phyloP scores from a whole-genome alignment of 306 rosid species.

The Calophaca sinica region DNA sequence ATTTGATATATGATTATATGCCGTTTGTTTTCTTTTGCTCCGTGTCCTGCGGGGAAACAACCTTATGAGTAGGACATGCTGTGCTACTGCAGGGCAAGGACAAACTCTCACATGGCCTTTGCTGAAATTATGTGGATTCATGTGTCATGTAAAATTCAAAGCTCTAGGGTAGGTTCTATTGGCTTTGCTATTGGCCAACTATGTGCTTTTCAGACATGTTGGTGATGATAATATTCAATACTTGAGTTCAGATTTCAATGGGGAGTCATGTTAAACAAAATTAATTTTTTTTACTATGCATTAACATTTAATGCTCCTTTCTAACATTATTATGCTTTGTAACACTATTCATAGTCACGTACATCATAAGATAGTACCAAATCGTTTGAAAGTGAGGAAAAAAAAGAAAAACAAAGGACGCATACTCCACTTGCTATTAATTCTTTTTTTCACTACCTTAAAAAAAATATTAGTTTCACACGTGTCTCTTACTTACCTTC shows the following conservation, averaged over 20 bases:
- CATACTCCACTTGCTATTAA: not conserved
- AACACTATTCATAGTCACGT: not conserved
- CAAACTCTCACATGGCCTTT: constrained; percentile 46
- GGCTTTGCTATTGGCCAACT: constrained; percentile 24
- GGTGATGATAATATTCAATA: constrained; percentile 13
- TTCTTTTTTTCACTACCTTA: no score
- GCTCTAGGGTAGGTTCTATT: not conserved
- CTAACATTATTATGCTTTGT: not conserved
- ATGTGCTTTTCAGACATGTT: constrained; percentile 33
- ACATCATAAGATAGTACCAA: not conserved
- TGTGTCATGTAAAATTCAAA: constrained; percentile 6
- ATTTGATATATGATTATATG: constrained; percentile 21
- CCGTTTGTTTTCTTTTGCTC: constrained; percentile 40
- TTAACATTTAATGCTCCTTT: not conserved
- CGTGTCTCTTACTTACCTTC: no score
- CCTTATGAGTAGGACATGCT: constrained; percentile 32
- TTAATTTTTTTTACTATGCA: not conserved
- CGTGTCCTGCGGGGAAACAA: constrained; percentile 31
- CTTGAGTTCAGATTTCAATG: not conserved
- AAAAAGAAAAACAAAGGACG: not conserved
- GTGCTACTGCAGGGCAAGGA: constrained; percentile 10
- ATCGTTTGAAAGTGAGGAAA: not conserved
- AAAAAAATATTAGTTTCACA: no score
- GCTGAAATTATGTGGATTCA: constrained; percentile 25
- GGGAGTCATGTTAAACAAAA: no score